These are phyloP conservation scores for Funneliformis geosporum DNA, from an alignment of 192 early-diverging fungal species.

Conservation along the genomic window DNA sequence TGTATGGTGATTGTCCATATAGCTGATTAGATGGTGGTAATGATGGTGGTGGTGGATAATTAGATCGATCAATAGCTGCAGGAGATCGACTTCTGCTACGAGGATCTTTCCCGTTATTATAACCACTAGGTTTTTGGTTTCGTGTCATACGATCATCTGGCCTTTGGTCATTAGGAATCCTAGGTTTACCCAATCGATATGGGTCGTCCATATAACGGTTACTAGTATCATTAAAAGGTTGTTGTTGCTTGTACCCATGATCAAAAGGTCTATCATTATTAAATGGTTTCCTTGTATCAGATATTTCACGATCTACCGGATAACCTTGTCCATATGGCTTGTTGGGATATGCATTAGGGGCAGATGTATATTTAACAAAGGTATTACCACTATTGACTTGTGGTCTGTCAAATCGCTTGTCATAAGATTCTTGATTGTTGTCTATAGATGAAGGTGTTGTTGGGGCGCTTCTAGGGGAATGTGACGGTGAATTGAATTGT, in stretches of 20 bases:
- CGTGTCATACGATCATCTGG: neutral
- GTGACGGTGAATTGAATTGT: neutral
- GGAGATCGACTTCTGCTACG: conserved; percentile 11
- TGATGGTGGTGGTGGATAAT: neutral
- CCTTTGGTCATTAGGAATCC: neutral
- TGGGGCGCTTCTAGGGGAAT: neutral
- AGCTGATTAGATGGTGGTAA: neutral
- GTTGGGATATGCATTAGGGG: neutral
- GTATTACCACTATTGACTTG: neutral
- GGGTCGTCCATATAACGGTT: neutral
- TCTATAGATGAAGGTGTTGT: neutral
- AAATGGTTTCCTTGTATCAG: neutral
- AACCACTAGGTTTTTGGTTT: neutral
- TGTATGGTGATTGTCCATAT: neutral
- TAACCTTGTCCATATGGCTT: neutral
- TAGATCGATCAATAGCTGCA: neutral
- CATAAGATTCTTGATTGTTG: neutral
- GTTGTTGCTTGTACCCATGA: neutral
- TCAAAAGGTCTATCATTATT: neutral
- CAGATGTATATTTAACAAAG: neutral
- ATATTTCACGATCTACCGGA: neutral
- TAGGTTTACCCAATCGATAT: neutral
- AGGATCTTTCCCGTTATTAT: neutral
- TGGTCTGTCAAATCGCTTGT: neutral
- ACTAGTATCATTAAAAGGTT: neutral